A percentile compares a stretch with the other conserved stretches of the same genome.
phyloP scores from a whole-genome alignment of 2,329 filamentous ascomycete genomes.

The Grosmannia clavigera region DNA sequence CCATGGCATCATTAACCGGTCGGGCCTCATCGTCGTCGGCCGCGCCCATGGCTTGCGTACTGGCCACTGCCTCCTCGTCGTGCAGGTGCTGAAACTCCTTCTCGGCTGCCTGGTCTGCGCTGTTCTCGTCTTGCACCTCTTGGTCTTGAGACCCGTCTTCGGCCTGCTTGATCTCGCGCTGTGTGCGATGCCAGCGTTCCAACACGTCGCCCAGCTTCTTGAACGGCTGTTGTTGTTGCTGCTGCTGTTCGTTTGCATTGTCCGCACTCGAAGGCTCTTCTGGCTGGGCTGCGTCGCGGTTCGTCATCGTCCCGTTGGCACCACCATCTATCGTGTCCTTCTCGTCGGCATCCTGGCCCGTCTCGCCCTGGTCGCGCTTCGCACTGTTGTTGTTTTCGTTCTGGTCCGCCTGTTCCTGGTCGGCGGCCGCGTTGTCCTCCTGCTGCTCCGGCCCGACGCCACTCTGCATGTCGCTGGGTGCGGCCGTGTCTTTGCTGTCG shows the following conservation, averaged over 20 bases:
- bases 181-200: slow-evolving; percentile 84
- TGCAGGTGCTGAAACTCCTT: slow-evolving; percentile 90
- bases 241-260: neutral
- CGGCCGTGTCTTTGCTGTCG: slow-evolving; percentile 47
- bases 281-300: slow-evolving; percentile 22
- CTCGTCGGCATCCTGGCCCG: slow-evolving; percentile 53
- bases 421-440: slow-evolving; percentile 33
- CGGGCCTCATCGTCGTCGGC: slow-evolving; percentile 68
- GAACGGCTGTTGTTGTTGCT: slow-evolving; percentile 54
- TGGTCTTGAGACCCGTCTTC: slow-evolving; percentile 38
- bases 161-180: slow-evolving; percentile 61
- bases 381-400: slow-evolving; percentile 41
- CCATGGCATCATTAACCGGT: slow-evolving; percentile 79
- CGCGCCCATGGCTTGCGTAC: slow-evolving; percentile 82
- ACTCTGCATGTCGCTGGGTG: slow-evolving; percentile 50
- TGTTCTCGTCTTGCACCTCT: slow-evolving; percentile 7
- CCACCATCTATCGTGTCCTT: slow-evolving; percentile 41
- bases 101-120: slow-evolving; percentile 58
- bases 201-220: slow-evolving; percentile 89
- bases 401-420: slow-evolving; percentile 6
- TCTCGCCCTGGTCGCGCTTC: slow-evolving; percentile 53
- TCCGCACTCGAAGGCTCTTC: slow-evolving; percentile 24
- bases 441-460: slow-evolving; percentile 54
- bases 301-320: slow-evolving; percentile 44
- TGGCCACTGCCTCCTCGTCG: slow-evolving; percentile 68